Evolutionary conservation across 2,329 filamentous ascomycete species (phyloP), one percentile per base, ranked within the genome.

Genomic region (Sporothrix sp.): DNA sequence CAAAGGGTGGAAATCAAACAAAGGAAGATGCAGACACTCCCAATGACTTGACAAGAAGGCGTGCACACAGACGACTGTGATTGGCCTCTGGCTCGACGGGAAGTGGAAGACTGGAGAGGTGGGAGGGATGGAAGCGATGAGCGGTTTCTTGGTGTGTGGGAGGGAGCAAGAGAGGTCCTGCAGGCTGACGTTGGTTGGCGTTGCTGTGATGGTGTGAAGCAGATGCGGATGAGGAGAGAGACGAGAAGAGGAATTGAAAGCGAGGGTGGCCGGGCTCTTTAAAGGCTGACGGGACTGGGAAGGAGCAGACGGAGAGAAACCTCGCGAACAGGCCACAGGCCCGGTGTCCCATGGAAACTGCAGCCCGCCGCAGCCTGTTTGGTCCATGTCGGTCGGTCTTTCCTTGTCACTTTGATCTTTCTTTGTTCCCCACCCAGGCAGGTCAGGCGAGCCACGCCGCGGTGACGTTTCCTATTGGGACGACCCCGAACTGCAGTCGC

Each of bases 381-480:
- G 43, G 28, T 45, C 18, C 30, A 23, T 25, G n/a, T 36, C 25
- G 21, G 36, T 38, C 36, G 36, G 16, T 38, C 36, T 21, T 38
- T 20, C 36, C 36, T 20, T 16, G 7, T 37, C 25, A 16, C 36
- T 39, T 39, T 21, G 16, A 5, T 20, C 36, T 36, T 23, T 21
- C 21, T 33, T 30, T 30, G 13, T 42, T 21, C 20, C n/a, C n/a
- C 16, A 10, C 33, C 33, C 48, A 42, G 30, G 36, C 28, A 7
- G 39, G 40, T 50, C 48, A 50, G 48, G 40, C 48, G 48, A 50
- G 48, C 48, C 21, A 32, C 21, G 32, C 23, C 25, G 40, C 13
- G 16, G 48, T 44, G 39, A 44, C 48, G 48, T 43, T 38, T 50
- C 38, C 30, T 16, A 42, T 50, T 50, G 48, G 32, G 13, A 37